phyloP scores from a whole-genome alignment of 1,284 basidiomycete species.

The Apiotrichum porosum region DNA sequence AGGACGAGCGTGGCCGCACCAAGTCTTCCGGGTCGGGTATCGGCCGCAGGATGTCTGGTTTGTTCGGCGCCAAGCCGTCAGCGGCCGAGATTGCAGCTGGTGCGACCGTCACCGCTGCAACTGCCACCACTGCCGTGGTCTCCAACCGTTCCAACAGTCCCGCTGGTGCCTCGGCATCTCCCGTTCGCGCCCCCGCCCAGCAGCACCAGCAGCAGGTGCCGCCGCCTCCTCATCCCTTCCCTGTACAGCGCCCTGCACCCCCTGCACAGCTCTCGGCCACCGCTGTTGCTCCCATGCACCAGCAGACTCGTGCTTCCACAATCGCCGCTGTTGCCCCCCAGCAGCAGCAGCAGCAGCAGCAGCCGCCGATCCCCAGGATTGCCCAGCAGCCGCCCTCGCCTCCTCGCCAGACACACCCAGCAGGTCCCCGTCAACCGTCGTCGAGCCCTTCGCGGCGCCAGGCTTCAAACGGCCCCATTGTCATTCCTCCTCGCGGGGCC shows the following conservation, averaged over 20 bases:
- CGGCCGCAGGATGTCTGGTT: too few relatives aligned
- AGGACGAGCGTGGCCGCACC: too few relatives aligned
- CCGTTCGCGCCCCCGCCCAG: neutral
- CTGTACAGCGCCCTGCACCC: too few relatives aligned
- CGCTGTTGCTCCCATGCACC: neutral
- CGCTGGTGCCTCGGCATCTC: neutral
- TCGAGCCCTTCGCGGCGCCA: neutral
- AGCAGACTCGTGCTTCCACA: too few relatives aligned
- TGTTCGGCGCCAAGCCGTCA: too few relatives aligned
- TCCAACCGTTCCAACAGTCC: neutral
- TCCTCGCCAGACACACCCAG: neutral
- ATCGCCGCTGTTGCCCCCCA: neutral
- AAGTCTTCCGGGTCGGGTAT: too few relatives aligned
- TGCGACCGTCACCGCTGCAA: neutral
- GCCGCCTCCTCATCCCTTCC: too few relatives aligned
- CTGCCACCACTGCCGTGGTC: neutral
- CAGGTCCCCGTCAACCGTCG: too few relatives aligned
- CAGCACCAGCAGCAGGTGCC: slow-evolving; percentile 2
- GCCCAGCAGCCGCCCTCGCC: neutral
- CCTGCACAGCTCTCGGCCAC: neutral
- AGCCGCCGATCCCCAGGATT: neutral
- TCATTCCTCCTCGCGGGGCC: too few relatives aligned
- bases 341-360: neutral
- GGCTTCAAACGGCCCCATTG: too few relatives aligned
- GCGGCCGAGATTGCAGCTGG: too few relatives aligned